Conservation (phyloP, 1,139 yeast genomes). For the Scheffersomyces quercinus region DNA sequence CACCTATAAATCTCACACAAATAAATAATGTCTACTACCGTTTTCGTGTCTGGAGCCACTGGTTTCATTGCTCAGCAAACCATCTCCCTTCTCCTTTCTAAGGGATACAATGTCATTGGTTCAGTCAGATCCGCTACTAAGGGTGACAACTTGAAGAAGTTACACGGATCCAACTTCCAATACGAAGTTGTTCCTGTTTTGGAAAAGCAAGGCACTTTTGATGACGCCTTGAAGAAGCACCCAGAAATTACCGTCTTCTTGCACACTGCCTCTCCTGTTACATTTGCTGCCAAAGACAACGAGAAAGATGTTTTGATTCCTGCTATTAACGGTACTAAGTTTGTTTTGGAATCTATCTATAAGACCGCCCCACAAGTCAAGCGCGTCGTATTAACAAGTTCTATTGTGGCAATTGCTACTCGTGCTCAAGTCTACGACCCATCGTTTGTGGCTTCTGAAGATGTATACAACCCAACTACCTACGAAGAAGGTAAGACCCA, state of each 20-base stretch:
- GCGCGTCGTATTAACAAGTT: conserved; percentile 16
- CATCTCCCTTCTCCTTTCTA: conserved; percentile 3
- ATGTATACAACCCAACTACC: conserved; percentile 1
- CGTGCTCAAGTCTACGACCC: conserved; percentile 8
- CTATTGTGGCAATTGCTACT: conserved; percentile 27
- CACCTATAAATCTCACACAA: neutral
- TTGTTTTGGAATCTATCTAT: neutral
- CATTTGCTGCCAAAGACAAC: conserved; percentile 8
- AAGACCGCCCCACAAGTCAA: conserved; percentile 8
- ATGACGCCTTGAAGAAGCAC: conserved; percentile 6
- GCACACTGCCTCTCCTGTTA: conserved; percentile 20
- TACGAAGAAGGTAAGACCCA: conserved; percentile 5
- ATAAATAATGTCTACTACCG: conserved; percentile 14
- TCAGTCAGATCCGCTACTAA: conserved; percentile 34
- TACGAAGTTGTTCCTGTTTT: conserved; percentile 11
- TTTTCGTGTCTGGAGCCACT: conserved; percentile 39
- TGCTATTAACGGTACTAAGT: conserved; percentile 1
- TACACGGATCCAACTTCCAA: conserved; percentile 12
- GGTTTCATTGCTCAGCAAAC: conserved; percentile 36
- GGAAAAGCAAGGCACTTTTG: conserved; percentile 4
- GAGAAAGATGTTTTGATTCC: conserved; percentile 2
- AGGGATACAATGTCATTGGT: conserved; percentile 31
- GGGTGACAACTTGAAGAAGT: conserved; percentile 18
- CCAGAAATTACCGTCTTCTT: conserved; percentile 30
- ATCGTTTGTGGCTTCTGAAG: conserved; percentile 7